These are phyloP conservation scores for Umbellularia californica DNA, from an alignment of 164 flowering plant species.

Conservation along the genomic window DNA sequence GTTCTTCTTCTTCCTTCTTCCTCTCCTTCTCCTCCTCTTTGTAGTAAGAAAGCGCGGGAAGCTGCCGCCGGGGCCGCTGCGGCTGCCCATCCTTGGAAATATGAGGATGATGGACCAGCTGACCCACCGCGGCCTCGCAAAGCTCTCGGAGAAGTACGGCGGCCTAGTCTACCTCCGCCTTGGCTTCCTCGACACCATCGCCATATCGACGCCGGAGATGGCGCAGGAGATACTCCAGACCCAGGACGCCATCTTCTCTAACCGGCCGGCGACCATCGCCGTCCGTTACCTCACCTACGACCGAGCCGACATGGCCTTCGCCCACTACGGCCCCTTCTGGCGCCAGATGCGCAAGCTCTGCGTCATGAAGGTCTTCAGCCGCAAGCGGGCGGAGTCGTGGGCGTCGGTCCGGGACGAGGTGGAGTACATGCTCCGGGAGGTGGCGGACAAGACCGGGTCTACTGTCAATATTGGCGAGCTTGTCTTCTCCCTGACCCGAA, in stretches of 20 bases:
- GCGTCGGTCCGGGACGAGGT: constrained; percentile 76
- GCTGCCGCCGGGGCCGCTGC: constrained; percentile 69
- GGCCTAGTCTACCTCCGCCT: constrained; percentile 57
- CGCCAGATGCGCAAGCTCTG: constrained; percentile 88
- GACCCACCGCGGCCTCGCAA: constrained; percentile 80
- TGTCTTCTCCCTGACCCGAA: constrained; percentile 52
- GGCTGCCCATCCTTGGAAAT: constrained; percentile 70
- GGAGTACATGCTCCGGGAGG: constrained; percentile 27
- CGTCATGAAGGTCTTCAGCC: constrained; percentile 75
- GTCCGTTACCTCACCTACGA: constrained; percentile 69
- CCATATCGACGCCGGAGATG: constrained; percentile 50
- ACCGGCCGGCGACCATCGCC: constrained; percentile 67
- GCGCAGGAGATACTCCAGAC: constrained; percentile 72
- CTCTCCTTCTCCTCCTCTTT: neutral
- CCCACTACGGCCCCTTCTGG: constrained; percentile 91
- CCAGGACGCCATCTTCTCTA: constrained; percentile 70
- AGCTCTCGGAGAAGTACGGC: constrained; percentile 57
- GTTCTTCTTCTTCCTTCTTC: neutral
- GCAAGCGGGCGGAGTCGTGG: constrained; percentile 81
- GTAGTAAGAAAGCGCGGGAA: constrained; percentile 14
- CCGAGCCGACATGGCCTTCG: constrained; percentile 84
- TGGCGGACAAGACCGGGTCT: constrained; percentile 23
- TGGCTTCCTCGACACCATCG: constrained; percentile 58
- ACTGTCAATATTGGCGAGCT: constrained; percentile 55
- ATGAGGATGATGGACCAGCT: constrained; percentile 74